Evolutionary conservation across 2,329 filamentous ascomycete species (phyloP).

Genomic region (Aspergillus aculeatinus): DNA sequence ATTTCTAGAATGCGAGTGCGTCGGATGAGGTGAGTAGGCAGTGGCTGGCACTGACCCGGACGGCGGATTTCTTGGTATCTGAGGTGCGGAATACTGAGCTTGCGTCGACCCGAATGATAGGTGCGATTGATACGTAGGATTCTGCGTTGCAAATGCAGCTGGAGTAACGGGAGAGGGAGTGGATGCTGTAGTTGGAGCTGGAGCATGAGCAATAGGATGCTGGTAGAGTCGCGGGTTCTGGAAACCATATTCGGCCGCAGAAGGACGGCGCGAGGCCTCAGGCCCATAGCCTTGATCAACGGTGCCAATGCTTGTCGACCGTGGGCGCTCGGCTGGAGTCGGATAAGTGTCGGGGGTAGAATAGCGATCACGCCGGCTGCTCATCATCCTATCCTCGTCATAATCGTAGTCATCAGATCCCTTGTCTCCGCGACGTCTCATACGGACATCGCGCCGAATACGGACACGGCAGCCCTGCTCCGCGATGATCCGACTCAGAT

Average conservation of each 20-base stretch:
- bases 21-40: slow-evolving; percentile 36
- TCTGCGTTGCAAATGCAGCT: slow-evolving; percentile 18
- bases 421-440: slow-evolving; percentile 80
- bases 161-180: slow-evolving; percentile 35
- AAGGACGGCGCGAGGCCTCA: slow-evolving; percentile 50
- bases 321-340: slow-evolving; percentile 52
- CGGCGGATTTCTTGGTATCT: slow-evolving; percentile 46
- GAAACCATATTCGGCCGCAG: slow-evolving; percentile 47
- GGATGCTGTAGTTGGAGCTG: slow-evolving; percentile 31
- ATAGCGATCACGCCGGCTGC: slow-evolving; percentile 46
- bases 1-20: slow-evolving; percentile 35
- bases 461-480: slow-evolving; percentile 96
- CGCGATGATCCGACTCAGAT: slow-evolving; percentile 83
- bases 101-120: slow-evolving; percentile 44
- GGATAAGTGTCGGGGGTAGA: slow-evolving; percentile 52
- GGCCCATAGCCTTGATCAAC: slow-evolving; percentile 46
- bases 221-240: slow-evolving; percentile 35
- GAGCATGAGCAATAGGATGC: slow-evolving; percentile 36
- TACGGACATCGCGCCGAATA: slow-evolving; percentile 89
- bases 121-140: slow-evolving; percentile 39
- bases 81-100: slow-evolving; percentile 44
- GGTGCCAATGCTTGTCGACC: slow-evolving; percentile 62
- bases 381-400: slow-evolving; percentile 53
- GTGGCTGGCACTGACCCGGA: slow-evolving; percentile 33
- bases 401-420: slow-evolving; percentile 66